Percentiles rank a stretch among this genome's conserved stretches.
These are phyloP conservation scores for Phytopythium vexans DNA, from an alignment of 352 stramenopile species.

Conservation along the genomic window DNA sequence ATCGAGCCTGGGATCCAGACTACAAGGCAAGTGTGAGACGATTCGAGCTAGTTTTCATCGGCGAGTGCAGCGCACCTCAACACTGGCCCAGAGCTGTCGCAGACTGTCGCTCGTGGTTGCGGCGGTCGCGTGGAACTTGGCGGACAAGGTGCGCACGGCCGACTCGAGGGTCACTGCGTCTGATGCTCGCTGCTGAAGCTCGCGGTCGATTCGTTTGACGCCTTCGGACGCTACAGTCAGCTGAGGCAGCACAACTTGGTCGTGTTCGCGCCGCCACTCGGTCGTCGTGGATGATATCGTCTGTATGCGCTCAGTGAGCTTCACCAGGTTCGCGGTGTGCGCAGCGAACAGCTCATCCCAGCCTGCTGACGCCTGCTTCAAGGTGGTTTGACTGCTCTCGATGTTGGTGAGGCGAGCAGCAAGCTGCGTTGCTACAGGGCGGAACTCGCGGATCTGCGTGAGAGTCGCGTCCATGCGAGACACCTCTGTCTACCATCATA, in stretches of 20 bases:
- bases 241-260: neutral
- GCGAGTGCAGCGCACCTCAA: neutral
- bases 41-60: no score
- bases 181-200: slow-evolving; percentile 12
- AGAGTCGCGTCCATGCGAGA: slow-evolving; percentile 42
- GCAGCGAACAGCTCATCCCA: neutral
- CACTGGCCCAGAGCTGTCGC: neutral
- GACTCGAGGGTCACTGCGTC: slow-evolving; percentile 18
- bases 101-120: neutral
- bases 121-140: slow-evolving; percentile 30
- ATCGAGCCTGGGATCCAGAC: no score
- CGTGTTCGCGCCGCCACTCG: no score
- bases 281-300: neutral
- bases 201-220: slow-evolving; percentile 15
- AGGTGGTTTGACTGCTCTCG: neutral
- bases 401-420: slow-evolving; percentile 3
- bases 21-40: no score
- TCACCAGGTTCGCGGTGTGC: neutral
- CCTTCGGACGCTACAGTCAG: neutral
- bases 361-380: neutral
- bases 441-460: slow-evolving; percentile 54
- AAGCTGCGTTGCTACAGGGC: slow-evolving; percentile 31
- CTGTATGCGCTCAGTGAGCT: neutral
- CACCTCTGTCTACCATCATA: slow-evolving; percentile 33
- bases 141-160: slow-evolving; percentile 24